Evolutionary conservation across 2,329 filamentous ascomycete genomes (phyloP).

Genomic region (Colletotrichum sp.): DNA sequence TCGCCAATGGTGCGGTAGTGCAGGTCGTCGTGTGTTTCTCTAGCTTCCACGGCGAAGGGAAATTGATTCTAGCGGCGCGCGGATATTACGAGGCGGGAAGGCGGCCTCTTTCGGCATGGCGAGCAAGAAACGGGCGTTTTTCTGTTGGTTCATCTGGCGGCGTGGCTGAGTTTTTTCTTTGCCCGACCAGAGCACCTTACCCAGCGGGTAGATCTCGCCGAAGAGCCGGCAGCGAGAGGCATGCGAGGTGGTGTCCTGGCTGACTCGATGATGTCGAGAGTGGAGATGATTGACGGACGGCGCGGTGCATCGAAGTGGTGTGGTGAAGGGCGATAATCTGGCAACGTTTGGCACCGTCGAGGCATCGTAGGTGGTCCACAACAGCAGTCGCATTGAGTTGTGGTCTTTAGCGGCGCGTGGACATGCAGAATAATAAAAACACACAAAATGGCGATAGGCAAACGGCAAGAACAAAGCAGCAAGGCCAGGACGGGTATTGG

Average conservation of each 20-base stretch:
- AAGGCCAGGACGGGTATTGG: not conserved
- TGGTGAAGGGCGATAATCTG: not conserved
- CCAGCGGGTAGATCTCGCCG: conserved; percentile 15
- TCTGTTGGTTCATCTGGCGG: not conserved
- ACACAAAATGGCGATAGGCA: not conserved
- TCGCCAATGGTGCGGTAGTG: not conserved
- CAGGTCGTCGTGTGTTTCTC: not conserved
- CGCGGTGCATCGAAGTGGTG: not conserved
- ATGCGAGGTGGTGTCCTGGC: not conserved
- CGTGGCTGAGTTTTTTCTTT: not conserved
- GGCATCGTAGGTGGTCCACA: not conserved
- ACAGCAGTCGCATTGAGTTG: not conserved
- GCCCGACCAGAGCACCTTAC: not conserved
- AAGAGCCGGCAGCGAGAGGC: not conserved
- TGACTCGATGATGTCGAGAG: not conserved
- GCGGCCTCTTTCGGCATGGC: not conserved
- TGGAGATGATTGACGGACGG: not conserved
- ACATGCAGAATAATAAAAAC: not conserved
- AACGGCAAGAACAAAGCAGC: not conserved
- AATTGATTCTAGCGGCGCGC: not conserved
- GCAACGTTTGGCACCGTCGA: not conserved
- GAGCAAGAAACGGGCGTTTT: not conserved
- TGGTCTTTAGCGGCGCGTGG: not conserved
- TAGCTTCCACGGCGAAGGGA: not conserved
- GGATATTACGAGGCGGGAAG: not conserved